Evolutionary conservation across 2,329 filamentous ascomycete species (phyloP).

Genomic region (Fusarium sp.): DNA sequence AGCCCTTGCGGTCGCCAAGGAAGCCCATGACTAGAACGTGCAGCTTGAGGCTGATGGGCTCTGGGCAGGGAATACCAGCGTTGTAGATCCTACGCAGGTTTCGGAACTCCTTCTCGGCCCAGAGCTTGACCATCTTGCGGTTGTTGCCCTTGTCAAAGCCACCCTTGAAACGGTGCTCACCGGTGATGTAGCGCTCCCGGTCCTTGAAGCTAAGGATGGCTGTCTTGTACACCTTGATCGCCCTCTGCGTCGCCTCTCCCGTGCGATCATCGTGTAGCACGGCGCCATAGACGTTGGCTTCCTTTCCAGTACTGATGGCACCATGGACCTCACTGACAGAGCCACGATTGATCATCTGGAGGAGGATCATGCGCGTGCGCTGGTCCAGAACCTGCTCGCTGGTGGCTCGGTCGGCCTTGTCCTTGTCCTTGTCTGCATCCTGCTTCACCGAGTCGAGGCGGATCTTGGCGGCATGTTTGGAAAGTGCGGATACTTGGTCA

Average conservation of each 20-base stretch:
- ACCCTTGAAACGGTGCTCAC: slow-evolving; percentile 91
- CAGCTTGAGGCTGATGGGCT: slow-evolving; percentile 90
- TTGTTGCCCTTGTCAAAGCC: slow-evolving; percentile 97
- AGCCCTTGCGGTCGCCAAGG: slow-evolving; percentile 88
- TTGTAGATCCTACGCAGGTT: slow-evolving; percentile 89
- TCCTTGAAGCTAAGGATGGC: slow-evolving; percentile 98
- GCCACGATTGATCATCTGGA: slow-evolving; percentile 96
- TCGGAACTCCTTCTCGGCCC: slow-evolving; percentile 98
- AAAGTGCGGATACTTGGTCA: slow-evolving; percentile 88
- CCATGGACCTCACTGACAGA: slow-evolving; percentile 94
- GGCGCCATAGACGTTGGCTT: slow-evolving; percentile 98
- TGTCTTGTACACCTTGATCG: slow-evolving; percentile 99
- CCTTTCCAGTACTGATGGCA: slow-evolving; percentile 95
- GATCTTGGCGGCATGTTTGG: slow-evolving; percentile 89
- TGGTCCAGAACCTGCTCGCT: slow-evolving; percentile 96
- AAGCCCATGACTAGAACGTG: slow-evolving; percentile 98
- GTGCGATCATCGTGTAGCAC: slow-evolving; percentile 73
- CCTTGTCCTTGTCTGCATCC: slow-evolving; percentile 73
- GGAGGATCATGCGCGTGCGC: slow-evolving; percentile 92
- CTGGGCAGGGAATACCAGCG: slow-evolving; percentile 90
- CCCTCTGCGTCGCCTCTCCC: slow-evolving; percentile 77
- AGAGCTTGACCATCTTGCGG: slow-evolving; percentile 97
- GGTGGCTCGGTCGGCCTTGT: slow-evolving; percentile 94
- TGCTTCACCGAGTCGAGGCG: slow-evolving; percentile 78
- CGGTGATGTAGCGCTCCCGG: slow-evolving; percentile 93